phyloP scores from a whole-genome alignment of 805 yeast species.

The Saturnispora dispora region DNA sequence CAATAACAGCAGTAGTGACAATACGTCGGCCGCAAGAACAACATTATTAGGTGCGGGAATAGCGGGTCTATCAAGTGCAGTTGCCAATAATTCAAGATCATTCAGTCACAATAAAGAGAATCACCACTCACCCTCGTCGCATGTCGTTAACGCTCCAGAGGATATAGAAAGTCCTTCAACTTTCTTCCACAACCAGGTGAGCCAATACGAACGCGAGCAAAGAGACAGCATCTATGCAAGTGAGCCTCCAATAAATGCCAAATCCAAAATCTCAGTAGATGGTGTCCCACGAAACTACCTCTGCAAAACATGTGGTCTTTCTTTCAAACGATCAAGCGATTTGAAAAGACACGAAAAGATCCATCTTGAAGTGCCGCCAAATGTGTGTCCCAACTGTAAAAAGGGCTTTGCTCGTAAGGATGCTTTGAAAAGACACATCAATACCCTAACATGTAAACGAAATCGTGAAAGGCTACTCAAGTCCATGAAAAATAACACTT shows the following conservation, averaged over 20 bases:
- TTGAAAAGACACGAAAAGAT: constrained; percentile 69
- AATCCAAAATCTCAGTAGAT: constrained; percentile 6
- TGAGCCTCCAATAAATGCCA: not conserved
- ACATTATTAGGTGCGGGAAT: not conserved
- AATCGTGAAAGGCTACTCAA: constrained; percentile 46
- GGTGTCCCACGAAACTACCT: constrained; percentile 24
- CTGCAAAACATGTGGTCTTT: constrained; percentile 52
- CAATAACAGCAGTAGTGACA: not conserved
- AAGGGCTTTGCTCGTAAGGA: constrained; percentile 81
- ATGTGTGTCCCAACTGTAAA: constrained; percentile 66
- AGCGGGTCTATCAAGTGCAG: not conserved
- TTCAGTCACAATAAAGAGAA: not conserved
- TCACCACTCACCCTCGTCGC: not conserved
- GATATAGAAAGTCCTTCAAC: not conserved
- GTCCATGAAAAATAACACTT: constrained; percentile 1
- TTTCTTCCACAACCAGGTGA: not conserved
- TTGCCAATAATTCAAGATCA: not conserved
- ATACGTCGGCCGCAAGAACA: not conserved
- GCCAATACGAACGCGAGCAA: not conserved
- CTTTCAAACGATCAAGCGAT: constrained; percentile 61
- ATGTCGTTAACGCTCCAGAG: not conserved
- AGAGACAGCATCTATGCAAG: not conserved
- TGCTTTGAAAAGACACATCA: constrained; percentile 67
- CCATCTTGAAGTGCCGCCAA: constrained; percentile 62
- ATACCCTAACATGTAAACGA: constrained; percentile 66